Percentiles rank a stretch among this genome's conserved stretches.
phyloP scores from a whole-genome alignment of 2,329 filamentous ascomycete species.

The Stemphylium lycopersici region DNA sequence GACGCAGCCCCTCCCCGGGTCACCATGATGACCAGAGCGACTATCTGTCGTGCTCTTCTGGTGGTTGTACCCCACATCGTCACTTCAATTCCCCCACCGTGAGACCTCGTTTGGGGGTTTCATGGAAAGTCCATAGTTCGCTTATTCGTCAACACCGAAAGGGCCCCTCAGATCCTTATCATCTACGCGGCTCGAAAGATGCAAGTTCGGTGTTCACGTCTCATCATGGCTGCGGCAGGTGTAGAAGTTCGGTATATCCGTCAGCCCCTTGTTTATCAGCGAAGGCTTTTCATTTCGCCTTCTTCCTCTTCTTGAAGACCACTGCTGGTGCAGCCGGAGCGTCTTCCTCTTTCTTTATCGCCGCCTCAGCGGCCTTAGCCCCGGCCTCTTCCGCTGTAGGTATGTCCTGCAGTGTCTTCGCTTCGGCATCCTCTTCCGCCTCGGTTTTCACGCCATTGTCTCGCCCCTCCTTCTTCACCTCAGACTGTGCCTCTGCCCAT shows the following conservation, averaged over 20 bases:
- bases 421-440: conserved; percentile 22
- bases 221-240: neutral
- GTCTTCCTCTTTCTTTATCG: conserved; percentile 31
- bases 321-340: conserved; percentile 53
- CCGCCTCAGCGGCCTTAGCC: conserved; percentile 20
- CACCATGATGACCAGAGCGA: neutral
- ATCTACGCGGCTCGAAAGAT: too few species aligned
- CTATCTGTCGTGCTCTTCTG: neutral
- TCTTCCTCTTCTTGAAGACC: conserved; percentile 84
- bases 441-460: conserved; percentile 26
- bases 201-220: neutral
- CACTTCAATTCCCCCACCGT: too few species aligned
- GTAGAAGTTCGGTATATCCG: neutral
- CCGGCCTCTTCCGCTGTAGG: conserved; percentile 37
- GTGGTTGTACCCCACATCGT: neutral
- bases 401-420: conserved; percentile 30
- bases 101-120: too few species aligned
- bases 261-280: neutral
- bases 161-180: too few species aligned
- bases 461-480: conserved; percentile 54
- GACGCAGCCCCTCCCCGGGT: neutral
- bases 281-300: conserved; percentile 51
- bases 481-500: conserved; percentile 28
- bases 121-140: too few species aligned
- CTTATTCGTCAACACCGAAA: too few species aligned